phyloP scores from a whole-genome alignment of 2,329 filamentous ascomycete genomes.

The Diaporthe eres region DNA sequence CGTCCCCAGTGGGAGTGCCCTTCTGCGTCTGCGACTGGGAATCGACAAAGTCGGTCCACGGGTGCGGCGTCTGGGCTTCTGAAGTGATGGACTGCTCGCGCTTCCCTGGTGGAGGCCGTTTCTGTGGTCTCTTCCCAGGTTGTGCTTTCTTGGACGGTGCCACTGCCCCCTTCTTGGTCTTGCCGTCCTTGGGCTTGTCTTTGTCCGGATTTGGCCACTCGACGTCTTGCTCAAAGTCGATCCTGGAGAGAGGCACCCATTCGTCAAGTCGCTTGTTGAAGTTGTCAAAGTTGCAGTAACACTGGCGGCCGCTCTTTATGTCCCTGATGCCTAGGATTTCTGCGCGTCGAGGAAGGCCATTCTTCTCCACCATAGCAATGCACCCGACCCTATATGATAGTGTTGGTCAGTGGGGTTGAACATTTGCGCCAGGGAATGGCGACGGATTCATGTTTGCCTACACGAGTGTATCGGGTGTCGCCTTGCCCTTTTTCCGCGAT shows the following conservation, averaged over 20 bases:
- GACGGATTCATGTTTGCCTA: conserved; percentile 57
- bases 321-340: conserved; percentile 97
- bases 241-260: conserved; percentile 87
- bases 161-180: conserved; percentile 79
- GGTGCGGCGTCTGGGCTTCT: conserved; percentile 67
- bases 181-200: conserved; percentile 79
- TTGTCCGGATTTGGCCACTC: conserved; percentile 97
- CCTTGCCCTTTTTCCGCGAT: conserved; percentile 80
- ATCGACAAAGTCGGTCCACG: conserved; percentile 67
- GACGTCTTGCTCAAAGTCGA: conserved; percentile 91
- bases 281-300: conserved; percentile 98
- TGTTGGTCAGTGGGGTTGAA: conserved; percentile 29
- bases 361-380: conserved; percentile 75
- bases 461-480: conserved; percentile 87
- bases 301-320: conserved; percentile 88
- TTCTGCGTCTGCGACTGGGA: conserved; percentile 59
- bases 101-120: conserved; percentile 64
- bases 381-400: conserved; percentile 61
- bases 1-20: conserved; percentile 58
- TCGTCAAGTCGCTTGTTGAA: conserved; percentile 92
- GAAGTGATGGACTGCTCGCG: conserved; percentile 69
- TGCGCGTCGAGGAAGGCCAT: conserved; percentile 89
- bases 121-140: conserved; percentile 71
- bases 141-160: conserved; percentile 68
- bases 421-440: not conserved